Base-by-base conservation (phyloP, 768 basidiomycete species). In the Roridomyces roridus region DNA sequence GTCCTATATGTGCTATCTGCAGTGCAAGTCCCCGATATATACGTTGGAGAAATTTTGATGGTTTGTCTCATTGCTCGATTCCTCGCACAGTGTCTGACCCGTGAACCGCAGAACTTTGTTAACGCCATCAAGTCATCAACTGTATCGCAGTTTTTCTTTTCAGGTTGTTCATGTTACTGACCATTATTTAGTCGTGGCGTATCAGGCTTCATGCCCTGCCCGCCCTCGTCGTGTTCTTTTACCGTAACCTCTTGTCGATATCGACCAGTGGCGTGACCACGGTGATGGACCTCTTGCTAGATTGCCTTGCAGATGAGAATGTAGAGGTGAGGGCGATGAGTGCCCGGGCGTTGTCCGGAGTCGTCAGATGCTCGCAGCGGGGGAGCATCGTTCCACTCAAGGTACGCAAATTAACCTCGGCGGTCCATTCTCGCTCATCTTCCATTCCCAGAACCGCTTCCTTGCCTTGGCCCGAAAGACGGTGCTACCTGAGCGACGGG, bases 321-420 rank as follows among this genome's bases (percentile, higher is more conserved):
- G 88, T 94, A 40, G 94, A 97, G 74, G 94, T 97, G 36, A 84
- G 94, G 60, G 91, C 94, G 70, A 94, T 91, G 85, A 91, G 92
- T 21, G 91, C 92, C 5, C 88, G 88, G 74, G 88, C 88, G 37
- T 76, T 97, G 41, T 91, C 93, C 25, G 90, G 92, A 9, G 87
- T 97, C 60, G 82, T 97, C 50, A 81, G 94, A 59, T 94, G 92
- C 65, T 94, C 94, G n/a, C 92, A 94, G 67, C 82, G 93, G 53
- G 86, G 92, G 59, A 91, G 85, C 67, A 94, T 96, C 63, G 75
- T 91, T 43, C 88, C 91, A 1, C 75, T 96, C 63, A 94, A 91
- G 84, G 92, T 91, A 65, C 62, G 71, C 45, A 34, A 45, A 57
- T 45, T 56, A 56, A 21, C 12, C 49, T 46, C 41, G 35, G 35